Percentiles rank a stretch among this genome's conserved stretches.
Evolutionary conservation across 2,329 filamentous ascomycete genomes (phyloP).

Genomic region (Aspergillus sp.): DNA sequence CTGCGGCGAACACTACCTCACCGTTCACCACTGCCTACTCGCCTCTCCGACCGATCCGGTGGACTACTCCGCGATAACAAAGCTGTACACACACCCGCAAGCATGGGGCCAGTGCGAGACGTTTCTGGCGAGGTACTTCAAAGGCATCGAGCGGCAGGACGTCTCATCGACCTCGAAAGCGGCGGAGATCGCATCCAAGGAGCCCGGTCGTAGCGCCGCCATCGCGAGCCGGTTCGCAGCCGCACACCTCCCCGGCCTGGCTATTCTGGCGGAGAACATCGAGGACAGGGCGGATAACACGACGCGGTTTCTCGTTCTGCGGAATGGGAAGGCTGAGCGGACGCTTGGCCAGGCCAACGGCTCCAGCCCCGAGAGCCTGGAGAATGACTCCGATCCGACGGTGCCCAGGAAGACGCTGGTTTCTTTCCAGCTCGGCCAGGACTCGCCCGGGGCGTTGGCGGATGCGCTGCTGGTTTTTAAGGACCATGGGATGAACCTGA

Average conservation of each 20-base stretch:
- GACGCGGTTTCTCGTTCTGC: slow-evolving; percentile 39
- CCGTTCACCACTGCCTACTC: slow-evolving; percentile 80
- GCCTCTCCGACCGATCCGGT: slow-evolving; percentile 10
- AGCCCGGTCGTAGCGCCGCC: slow-evolving; percentile 58
- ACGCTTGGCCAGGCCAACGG: slow-evolving; percentile 10
- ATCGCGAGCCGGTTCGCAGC: slow-evolving; percentile 68
- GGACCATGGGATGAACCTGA: slow-evolving; percentile 64
- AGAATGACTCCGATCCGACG: slow-evolving; percentile 1
- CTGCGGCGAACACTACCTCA: slow-evolving; percentile 74
- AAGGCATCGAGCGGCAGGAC: slow-evolving; percentile 69
- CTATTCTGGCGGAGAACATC: slow-evolving; percentile 50
- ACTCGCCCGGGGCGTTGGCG: slow-evolving; percentile 70
- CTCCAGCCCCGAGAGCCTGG: slow-evolving; percentile 1
- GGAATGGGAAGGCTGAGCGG: slow-evolving; percentile 23
- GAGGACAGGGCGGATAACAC: slow-evolving; percentile 40
- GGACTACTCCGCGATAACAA: slow-evolving; percentile 53
- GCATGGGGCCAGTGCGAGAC: slow-evolving; percentile 82
- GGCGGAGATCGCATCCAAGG: slow-evolving; percentile 61
- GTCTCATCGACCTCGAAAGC: slow-evolving; percentile 77
- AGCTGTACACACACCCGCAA: slow-evolving; percentile 87
- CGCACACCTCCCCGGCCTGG: slow-evolving; percentile 58
- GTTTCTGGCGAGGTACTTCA: slow-evolving; percentile 63
- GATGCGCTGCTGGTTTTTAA: slow-evolving; percentile 73
- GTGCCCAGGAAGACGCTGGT: slow-evolving; percentile 57
- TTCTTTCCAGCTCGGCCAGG: slow-evolving; percentile 73